Base-by-base conservation (phyloP, 2,329 filamentous ascomycete genomes). In the Ophiostoma novo-ulmi region DNA sequence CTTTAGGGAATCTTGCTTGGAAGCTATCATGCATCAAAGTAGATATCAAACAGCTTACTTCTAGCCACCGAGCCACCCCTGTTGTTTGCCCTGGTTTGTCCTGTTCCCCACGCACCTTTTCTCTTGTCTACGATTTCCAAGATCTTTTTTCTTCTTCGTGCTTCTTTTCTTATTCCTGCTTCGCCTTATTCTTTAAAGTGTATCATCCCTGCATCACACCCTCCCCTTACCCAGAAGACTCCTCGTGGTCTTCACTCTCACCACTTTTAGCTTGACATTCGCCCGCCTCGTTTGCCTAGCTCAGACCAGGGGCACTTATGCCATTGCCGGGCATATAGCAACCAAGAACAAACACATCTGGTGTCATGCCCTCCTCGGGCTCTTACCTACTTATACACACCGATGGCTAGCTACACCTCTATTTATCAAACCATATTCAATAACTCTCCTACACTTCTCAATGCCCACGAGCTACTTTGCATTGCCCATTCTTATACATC, bases 41-140 rank as follows among this genome's bases (percentile, higher is more conserved):
- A 48, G 44, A 48, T 48, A 48, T 48, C 44, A 48, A 48, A 48
- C 44, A n/a, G 44, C 44, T 48, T 48, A 48, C 44, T 48, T 48
- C 44, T 48, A 48, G 44, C 44, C 44, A 48, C 44, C 44, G 44
- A 48, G 44, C 26, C 26, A 48, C 44, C 41, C 41, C 44, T 48
- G 44, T 17, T 48, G 26, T 3, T 31, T 31, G 26, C 3, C 26
- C 26, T 31, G 26, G 26, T 31, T 31, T 31, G 26, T 31, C 26
- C 26, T 31, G 17, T 48, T 48, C 44, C 44, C 44, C 44, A 48
- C 44, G 44, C 44, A 17, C 20, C 44, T 48, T 48, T 48, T 48
- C 14, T 17, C 20, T 48, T 7, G 20, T 17, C 11, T 17, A 31
- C 26, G 26, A 31, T 31, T 31, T 31, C 26, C 31, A 31, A 31